These are phyloP conservation scores for Sarcodon aspratus DNA, from an alignment of 768 basidiomycete species.

Conservation along the genomic window DNA sequence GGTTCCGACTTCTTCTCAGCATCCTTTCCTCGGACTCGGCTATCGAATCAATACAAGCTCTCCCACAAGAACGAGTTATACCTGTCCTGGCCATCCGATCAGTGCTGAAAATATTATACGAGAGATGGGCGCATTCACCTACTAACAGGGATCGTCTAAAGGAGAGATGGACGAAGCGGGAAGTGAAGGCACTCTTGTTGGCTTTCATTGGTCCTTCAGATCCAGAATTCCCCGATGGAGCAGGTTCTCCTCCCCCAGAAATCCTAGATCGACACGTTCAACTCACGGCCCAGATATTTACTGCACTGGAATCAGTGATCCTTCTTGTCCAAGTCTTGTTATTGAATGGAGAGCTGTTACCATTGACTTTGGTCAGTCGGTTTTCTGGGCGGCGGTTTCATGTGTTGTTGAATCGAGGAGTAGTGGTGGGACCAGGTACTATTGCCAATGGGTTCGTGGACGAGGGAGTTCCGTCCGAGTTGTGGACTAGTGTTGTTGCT, in stretches of 20 bases:
- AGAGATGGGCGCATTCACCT: conserved; percentile 37
- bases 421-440: conserved; percentile 2
- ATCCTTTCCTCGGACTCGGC: conserved; percentile 43
- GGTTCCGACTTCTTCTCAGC: conserved; percentile 44
- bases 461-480: neutral
- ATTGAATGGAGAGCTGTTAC: conserved; percentile 30
- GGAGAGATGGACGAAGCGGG: conserved; percentile 59
- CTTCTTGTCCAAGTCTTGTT: conserved; percentile 55
- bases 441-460: conserved; percentile 11
- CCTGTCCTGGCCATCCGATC: conserved; percentile 52
- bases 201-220: conserved; percentile 24
- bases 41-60: conserved; percentile 23
- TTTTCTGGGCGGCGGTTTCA: conserved; percentile 60
- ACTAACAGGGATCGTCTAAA: conserved; percentile 45
- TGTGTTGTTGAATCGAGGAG: conserved; percentile 27
- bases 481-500: conserved; percentile 37
- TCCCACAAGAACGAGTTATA: conserved; percentile 37
- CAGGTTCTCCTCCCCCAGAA: conserved; percentile 16
- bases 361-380: conserved; percentile 28
- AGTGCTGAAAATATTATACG: conserved; percentile 39
- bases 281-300: conserved; percentile 50
- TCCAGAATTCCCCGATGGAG: neutral
- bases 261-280: conserved; percentile 55
- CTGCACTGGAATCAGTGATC: conserved; percentile 47
- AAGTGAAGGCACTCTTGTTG: conserved; percentile 48